Percentiles rank a stretch among this genome's conserved stretches.
Conservation (phyloP, 495 filamentous ascomycete species). For the Penicillium atrosanguineum region DNA sequence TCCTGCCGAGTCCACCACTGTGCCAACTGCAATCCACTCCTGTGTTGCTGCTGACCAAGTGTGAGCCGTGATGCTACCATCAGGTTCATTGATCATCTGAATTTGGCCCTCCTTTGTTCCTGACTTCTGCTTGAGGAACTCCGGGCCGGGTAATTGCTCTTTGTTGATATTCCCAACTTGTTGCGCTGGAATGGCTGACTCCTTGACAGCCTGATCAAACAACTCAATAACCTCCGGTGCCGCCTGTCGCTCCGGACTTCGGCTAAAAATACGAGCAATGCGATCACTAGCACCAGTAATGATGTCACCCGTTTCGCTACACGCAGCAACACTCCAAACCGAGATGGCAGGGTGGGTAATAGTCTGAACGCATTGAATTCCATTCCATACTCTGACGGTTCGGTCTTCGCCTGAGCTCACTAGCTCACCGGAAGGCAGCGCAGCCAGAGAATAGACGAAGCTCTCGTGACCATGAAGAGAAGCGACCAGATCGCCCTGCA, state of each 20-base stretch:
- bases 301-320: constrained; percentile 81
- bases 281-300: constrained; percentile 89
- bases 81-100: constrained; percentile 77
- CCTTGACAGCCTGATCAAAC: constrained; percentile 78
- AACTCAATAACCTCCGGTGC: constrained; percentile 52
- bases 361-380: constrained; percentile 80
- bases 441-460: constrained; percentile 87
- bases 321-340: constrained; percentile 87
- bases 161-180: constrained; percentile 81
- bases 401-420: constrained; percentile 93
- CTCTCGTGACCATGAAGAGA: constrained; percentile 86
- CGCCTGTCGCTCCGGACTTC: constrained; percentile 68
- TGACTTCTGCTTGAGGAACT: constrained; percentile 73
- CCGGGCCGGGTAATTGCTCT: constrained; percentile 80
- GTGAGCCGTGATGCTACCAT: constrained; percentile 77
- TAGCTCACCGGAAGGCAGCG: constrained; percentile 77
- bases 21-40: constrained; percentile 85
- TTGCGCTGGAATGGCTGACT: constrained; percentile 82
- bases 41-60: constrained; percentile 68
- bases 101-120: constrained; percentile 94
- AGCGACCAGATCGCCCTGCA: constrained; percentile 68
- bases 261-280: constrained; percentile 79
- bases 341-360: constrained; percentile 98
- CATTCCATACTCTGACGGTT: constrained; percentile 84
- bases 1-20: constrained; percentile 85